Conservation (phyloP, 352 stramenopile species). For the Globisporangium radiosum region DNA sequence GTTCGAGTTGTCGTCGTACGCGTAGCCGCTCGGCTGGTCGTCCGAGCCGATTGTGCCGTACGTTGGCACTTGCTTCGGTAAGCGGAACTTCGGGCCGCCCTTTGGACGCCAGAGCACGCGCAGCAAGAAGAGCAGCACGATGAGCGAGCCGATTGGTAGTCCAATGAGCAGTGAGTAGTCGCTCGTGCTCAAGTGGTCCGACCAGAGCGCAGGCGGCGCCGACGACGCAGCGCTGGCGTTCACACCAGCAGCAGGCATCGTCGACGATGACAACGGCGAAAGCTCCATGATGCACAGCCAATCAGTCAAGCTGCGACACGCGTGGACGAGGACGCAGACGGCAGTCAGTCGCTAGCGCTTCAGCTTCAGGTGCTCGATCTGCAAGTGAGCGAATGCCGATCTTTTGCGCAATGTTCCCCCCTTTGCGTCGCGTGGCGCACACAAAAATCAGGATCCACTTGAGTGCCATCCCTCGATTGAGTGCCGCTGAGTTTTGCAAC, state of each 20-base stretch:
- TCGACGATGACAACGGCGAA: neutral
- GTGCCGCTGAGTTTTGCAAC: no score
- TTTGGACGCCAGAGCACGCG: conserved; percentile 73
- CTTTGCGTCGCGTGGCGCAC: no score
- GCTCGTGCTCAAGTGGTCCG: conserved; percentile 38
- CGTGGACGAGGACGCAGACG: no score
- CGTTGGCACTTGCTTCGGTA: conserved; percentile 72
- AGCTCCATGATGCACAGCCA: neutral
- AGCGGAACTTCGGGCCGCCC: conserved; percentile 65
- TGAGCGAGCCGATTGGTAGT: conserved; percentile 49
- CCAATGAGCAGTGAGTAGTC: conserved; percentile 68
- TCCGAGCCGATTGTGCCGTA: conserved; percentile 68
- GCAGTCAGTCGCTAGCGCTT: no score
- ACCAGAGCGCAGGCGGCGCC: conserved; percentile 35
- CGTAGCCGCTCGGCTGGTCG: conserved; percentile 42
- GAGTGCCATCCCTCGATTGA: no score
- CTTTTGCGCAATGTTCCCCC: no score
- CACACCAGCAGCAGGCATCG: neutral
- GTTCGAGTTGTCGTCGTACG: conserved; percentile 76
- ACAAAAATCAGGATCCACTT: no score
- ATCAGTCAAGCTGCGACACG: neutral
- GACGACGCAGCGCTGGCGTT: conserved; percentile 8
- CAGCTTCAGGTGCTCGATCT: no score
- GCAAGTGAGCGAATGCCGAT: no score
- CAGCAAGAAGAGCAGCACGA: conserved; percentile 52